Base-by-base conservation (phyloP, 805 yeast genomes). In the Lipomyces japonicus region DNA sequence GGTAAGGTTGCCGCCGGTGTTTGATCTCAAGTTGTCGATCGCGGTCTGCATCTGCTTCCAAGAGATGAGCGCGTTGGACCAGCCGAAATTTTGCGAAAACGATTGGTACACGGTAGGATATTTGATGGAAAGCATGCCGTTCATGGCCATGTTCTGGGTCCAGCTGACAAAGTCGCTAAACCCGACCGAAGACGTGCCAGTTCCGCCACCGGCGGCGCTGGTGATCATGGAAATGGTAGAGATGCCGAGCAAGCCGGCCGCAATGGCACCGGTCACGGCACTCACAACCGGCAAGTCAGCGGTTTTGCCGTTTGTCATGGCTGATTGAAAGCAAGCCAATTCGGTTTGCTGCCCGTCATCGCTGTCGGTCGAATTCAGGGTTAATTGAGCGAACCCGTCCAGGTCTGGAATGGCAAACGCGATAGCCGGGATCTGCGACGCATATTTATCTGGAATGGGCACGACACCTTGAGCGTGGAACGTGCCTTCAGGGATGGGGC, bases 371-470 rank as follows among this genome's bases (percentile, higher is more conserved):
- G 60, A 55, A 36, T 53, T 61, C 23, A 51, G 53, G 3, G 57
- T 30, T 36, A 66, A 60, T 14, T 42, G 48, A 12, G 66, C 63
- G 5, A 35, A 19, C 2, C 68, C 69, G 44, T 67, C 70, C 22
- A 67, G 55, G 44, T 67, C 71, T 2, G 71, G 71, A 26, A 67
- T 59, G 12, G 51, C 46, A 55, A 61, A 67, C 9, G 68, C 71
- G 35, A 65, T 51, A 6, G 58, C 26, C 3, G 68, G 62, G n/a
- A 67, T 60, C 9, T 53, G 44, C 4, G 45, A 24, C 7, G 63
- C 62, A 39, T 65, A 66, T 22, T 61, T 41, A 7, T 48, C 40
- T 6, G 69, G 68, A 21, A 66, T 63, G 6, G 56, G 39, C 45
- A 66, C 65, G 16, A 44, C 51, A 6, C 67, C 68, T 6, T 41